A percentile compares a stretch with the other conserved stretches of the same genome.
Evolutionary conservation across 768 basidiomycete genomes (phyloP).

Genomic region (Kwoniella sp.): DNA sequence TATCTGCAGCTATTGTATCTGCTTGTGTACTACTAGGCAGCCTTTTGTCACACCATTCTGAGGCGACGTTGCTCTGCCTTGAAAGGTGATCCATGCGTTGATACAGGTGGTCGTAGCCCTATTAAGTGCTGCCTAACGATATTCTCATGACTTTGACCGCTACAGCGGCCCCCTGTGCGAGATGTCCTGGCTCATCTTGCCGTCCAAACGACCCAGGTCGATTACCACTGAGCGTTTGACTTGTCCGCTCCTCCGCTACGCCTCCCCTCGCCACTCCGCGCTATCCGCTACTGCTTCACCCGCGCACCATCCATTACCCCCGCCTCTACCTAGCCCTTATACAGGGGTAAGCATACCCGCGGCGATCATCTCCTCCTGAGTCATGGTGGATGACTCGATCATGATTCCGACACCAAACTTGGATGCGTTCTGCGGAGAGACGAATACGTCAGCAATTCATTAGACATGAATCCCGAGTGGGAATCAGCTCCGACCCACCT

Average conservation of each 20-base stretch:
- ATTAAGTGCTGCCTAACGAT: background rate
- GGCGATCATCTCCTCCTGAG: conserved; percentile 44
- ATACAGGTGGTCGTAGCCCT: conserved; percentile 10
- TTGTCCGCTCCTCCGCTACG: too few relatives aligned
- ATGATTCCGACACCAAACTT: conserved; percentile 96
- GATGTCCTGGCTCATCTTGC: background rate
- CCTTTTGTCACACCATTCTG: too few relatives aligned
- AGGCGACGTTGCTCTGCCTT: too few relatives aligned
- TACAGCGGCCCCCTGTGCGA: too few relatives aligned
- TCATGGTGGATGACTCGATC: conserved; percentile 64
- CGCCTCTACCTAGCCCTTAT: conserved; percentile 4
- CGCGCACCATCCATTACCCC: background rate
- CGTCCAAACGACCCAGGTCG: background rate
- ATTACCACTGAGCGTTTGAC: background rate
- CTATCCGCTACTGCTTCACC: background rate
- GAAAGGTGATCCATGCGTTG: conserved; percentile 28
- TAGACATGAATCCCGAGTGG: background rate
- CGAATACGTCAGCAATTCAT: conserved; percentile 8
- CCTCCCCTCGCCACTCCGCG: background rate
- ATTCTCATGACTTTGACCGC: background rate
- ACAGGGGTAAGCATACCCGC: conserved; percentile 43
- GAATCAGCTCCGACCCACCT: conserved; percentile 58
- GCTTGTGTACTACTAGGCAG: too few relatives aligned
- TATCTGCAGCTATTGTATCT: too few relatives aligned
- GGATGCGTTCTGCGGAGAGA: conserved; percentile 70